A percentile compares a stretch with the other conserved stretches of the same genome.
phyloP scores from a whole-genome alignment of 2,329 filamentous ascomycete species.

The Aspergillus chevalieri region DNA sequence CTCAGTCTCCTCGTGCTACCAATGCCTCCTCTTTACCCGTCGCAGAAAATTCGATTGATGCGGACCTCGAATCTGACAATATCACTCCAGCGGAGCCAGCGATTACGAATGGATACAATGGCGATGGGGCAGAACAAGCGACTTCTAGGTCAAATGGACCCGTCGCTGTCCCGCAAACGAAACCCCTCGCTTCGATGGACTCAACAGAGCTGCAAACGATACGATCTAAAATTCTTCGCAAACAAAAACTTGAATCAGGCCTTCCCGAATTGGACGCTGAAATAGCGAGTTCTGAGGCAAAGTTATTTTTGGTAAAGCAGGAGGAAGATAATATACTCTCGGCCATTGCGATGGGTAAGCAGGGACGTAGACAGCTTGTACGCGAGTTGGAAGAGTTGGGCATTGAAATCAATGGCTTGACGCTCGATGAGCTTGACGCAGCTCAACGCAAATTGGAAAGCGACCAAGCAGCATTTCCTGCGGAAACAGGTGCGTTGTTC shows the following conservation, averaged over 20 bases:
- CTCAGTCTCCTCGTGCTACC: constrained; percentile 27
- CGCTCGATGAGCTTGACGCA: constrained; percentile 40
- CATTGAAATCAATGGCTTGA: constrained; percentile 43
- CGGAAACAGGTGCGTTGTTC: constrained; percentile 16
- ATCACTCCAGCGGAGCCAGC: not conserved
- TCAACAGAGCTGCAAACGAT: constrained; percentile 22
- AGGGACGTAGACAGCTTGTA: constrained; percentile 38
- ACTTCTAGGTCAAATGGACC: not conserved
- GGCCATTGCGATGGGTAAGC: constrained; percentile 42
- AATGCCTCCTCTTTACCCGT: constrained; percentile 18
- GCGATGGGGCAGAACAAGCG: not conserved
- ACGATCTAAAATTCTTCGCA: constrained; percentile 36
- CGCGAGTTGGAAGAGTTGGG: constrained; percentile 46
- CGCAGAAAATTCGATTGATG: constrained; percentile 8
- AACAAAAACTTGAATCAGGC: constrained; percentile 45
- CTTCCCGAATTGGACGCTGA: constrained; percentile 43
- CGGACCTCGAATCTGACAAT: not conserved
- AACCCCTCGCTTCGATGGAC: constrained; percentile 16
- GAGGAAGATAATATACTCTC: constrained; percentile 37
- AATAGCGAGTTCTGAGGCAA: constrained; percentile 31
- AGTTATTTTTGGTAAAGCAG: constrained; percentile 25
- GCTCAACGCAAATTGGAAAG: constrained; percentile 18
- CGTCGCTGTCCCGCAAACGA: not conserved
- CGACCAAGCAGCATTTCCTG: constrained; percentile 8
- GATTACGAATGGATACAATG: constrained; percentile 1